Percentiles rank a stretch among this genome's conserved stretches.
phyloP scores from a whole-genome alignment of 2,329 filamentous ascomycete genomes.

The Fusarium foetens region DNA sequence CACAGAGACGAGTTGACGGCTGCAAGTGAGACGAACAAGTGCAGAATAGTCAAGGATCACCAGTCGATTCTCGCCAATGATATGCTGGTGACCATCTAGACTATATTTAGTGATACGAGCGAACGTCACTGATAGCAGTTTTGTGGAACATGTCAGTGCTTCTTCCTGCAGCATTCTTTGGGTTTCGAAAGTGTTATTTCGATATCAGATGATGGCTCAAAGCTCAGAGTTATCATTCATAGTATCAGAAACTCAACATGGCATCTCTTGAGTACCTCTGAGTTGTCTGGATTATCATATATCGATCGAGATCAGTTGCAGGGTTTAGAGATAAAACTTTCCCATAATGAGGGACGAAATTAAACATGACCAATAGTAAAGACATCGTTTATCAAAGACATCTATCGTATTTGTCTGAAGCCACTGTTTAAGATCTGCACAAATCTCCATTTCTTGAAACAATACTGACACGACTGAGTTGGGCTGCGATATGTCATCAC shows the following conservation, averaged over 20 bases:
- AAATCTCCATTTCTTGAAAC: constrained; percentile 1
- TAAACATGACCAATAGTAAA: neutral
- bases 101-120: constrained; percentile 12
- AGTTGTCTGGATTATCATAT: neutral
- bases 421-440: constrained; percentile 27
- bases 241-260: neutral
- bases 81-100: constrained; percentile 6
- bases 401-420: neutral
- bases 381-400: neutral
- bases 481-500: constrained; percentile 22
- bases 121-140: neutral
- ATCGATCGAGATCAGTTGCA: neutral
- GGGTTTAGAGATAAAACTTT: neutral
- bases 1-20: constrained; percentile 16
- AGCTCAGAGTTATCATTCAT: neutral
- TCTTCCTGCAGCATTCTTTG: neutral
- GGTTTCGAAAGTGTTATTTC: neutral
- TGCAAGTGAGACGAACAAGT: constrained; percentile 25
- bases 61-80: constrained; percentile 28
- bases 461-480: constrained; percentile 1
- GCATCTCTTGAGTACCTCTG: neutral
- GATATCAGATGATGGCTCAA: neutral
- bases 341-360: neutral
- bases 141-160: neutral
- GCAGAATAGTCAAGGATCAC: constrained; percentile 12